Percentiles rank a stretch among this genome's conserved stretches.
phyloP scores from a whole-genome alignment of 2,329 filamentous ascomycete species.

The Fusarium cicatricum region DNA sequence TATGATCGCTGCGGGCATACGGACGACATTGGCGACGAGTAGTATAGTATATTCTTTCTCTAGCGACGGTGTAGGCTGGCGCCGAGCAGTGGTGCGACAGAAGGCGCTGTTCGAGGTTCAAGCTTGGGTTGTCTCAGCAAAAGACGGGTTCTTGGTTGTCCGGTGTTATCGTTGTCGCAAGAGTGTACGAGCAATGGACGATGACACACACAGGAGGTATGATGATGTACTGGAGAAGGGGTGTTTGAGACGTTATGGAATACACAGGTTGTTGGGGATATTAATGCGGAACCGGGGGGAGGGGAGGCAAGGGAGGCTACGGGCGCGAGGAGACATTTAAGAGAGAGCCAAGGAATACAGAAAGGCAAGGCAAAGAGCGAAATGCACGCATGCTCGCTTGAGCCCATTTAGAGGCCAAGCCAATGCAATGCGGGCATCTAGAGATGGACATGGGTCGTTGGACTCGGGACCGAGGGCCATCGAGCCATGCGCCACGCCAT shows the following conservation, averaged over 20 bases:
- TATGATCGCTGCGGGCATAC: slow-evolving; percentile 54
- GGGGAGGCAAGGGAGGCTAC: slow-evolving; percentile 19
- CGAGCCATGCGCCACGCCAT: slow-evolving; percentile 35
- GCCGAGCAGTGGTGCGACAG: slow-evolving; percentile 6
- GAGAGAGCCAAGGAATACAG: slow-evolving; percentile 24
- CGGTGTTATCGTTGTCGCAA: slow-evolving; percentile 33
- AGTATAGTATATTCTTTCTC: slow-evolving; percentile 29
- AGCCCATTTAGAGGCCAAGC: slow-evolving; percentile 24
- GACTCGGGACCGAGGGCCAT: neutral
- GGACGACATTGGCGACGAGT: slow-evolving; percentile 53
- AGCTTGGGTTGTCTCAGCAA: slow-evolving; percentile 37
- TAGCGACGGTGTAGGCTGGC: neutral
- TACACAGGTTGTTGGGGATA: slow-evolving; percentile 18
- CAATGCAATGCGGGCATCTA: slow-evolving; percentile 32
- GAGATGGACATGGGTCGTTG: slow-evolving; percentile 13
- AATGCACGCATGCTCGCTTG: slow-evolving; percentile 16
- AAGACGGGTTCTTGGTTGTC: slow-evolving; percentile 24
- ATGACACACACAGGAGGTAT: slow-evolving; percentile 16
- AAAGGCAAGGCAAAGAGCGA: neutral
- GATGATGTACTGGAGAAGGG: slow-evolving; percentile 4
- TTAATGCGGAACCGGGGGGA: slow-evolving; percentile 26
- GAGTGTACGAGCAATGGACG: slow-evolving; percentile 14
- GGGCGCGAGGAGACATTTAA: slow-evolving; percentile 33
- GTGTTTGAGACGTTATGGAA: slow-evolving; percentile 32
- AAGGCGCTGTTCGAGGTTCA: neutral